Evolutionary conservation across 768 basidiomycete species (phyloP), one percentile per base, ranked within the genome.

Genomic region (Asterophora parasitica): DNA sequence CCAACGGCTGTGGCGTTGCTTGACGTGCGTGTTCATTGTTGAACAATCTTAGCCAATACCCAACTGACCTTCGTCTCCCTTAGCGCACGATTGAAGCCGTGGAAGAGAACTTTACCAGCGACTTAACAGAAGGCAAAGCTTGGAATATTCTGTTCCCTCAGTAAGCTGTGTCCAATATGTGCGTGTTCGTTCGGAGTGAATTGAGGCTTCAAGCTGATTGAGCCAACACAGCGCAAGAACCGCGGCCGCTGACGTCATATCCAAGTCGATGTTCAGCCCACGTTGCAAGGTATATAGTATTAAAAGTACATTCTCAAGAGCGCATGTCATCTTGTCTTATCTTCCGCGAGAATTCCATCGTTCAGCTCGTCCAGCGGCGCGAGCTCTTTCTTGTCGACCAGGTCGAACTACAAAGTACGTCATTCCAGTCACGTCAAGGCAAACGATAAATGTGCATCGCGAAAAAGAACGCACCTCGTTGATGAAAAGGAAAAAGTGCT

Each of bases 401-500:
- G 75, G 60, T 92, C 86, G 62, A 95, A 95, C 91, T 92, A 57
- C 5, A 44, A 13, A 12, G 37, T 44, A 31, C 2, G 54, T 56
- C 38, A 37, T 30, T 42, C 30, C 55, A 51, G 34, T 32, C 27
- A 38, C 28, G 12, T 17, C 1, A 10, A 19, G 2, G 36, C 11
- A 37, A 3, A 11, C 33, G 42, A 40, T n/a, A 10, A 26, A 23
- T 6, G 23, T 6, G 23, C 23, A 23, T 23, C 23, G 23, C 23
- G 23, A 23, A 23, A 23, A 23, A 23, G 23, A 16, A 62, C 77
- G 34, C 58, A 92, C 94, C 81, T 99, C 95, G 56, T 92, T 85
- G 52, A 98, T 82, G 62, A 98, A 98, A 35, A 98, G 73, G 73
- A 97, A 90, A 73, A 99, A 99, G 67, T 99, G 96, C 28, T 91